Percentiles rank a stretch among this genome's conserved stretches.
Conservation (phyloP, 1,284 basidiomycete genomes). For the Heimioporus punctisporus region DNA sequence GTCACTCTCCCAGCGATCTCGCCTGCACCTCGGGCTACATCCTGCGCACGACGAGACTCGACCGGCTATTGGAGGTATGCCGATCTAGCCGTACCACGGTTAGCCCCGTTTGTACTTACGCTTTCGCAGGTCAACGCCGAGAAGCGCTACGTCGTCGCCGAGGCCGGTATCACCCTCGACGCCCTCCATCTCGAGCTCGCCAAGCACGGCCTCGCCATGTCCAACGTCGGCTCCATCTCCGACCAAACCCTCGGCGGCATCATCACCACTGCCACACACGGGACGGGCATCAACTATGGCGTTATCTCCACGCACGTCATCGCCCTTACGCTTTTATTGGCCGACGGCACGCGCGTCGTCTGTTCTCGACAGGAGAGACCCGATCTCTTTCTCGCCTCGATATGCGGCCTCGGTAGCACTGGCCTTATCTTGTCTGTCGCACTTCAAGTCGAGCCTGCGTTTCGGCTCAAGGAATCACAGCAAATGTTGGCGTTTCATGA, state of each 20-base stretch:
- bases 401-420: slow-evolving; percentile 94
- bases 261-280: slow-evolving; percentile 95
- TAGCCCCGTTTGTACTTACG: slow-evolving; percentile 21
- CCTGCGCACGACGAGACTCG: slow-evolving; percentile 74
- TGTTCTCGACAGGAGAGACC: slow-evolving; percentile 69
- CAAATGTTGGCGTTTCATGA: slow-evolving; percentile 68
- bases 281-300: slow-evolving; percentile 81
- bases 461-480: slow-evolving; percentile 81
- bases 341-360: slow-evolving; percentile 66
- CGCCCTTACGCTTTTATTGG: slow-evolving; percentile 74
- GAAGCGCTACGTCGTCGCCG: slow-evolving; percentile 69
- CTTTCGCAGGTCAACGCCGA: slow-evolving; percentile 69
- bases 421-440: slow-evolving; percentile 87
- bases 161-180: slow-evolving; percentile 82
- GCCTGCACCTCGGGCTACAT: slow-evolving; percentile 87
- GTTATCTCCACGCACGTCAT: slow-evolving; percentile 87
- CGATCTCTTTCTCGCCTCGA: slow-evolving; percentile 90
- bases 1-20: slow-evolving; percentile 94
- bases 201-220: slow-evolving; percentile 80
- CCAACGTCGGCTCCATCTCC: slow-evolving; percentile 95
- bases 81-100: slow-evolving; percentile 21
- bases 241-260: slow-evolving; percentile 97
- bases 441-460: slow-evolving; percentile 82
- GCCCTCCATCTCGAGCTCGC: slow-evolving; percentile 72
- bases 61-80: slow-evolving; percentile 75